These are phyloP conservation scores for Phytophthora syringae DNA, from an alignment of 352 stramenopile genomes.

Conservation along the genomic window DNA sequence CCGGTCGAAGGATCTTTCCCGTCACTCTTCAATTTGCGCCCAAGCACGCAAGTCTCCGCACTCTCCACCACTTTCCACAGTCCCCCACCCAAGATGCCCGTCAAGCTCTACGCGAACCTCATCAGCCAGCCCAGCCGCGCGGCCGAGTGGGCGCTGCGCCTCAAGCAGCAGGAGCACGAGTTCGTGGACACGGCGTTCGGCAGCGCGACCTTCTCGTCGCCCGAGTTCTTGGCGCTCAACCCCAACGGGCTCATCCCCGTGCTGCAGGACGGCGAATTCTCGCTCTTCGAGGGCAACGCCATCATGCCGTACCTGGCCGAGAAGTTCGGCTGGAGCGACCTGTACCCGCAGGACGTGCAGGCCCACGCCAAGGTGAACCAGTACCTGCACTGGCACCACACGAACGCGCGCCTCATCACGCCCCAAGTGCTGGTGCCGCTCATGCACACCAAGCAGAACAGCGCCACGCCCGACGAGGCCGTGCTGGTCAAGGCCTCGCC, in stretches of 20 bases:
- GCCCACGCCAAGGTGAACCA: conserved; percentile 66
- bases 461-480: conserved; percentile 18
- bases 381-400: too few species aligned
- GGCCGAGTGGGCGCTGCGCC: conserved; percentile 44
- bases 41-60: conserved; percentile 14
- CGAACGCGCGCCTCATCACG: conserved; percentile 54
- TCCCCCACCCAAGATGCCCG: conserved; percentile 23
- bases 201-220: conserved; percentile 33
- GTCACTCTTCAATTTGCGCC: conserved; percentile 26
- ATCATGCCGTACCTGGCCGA: conserved; percentile 63
- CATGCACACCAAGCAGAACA: conserved; percentile 30
- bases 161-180: conserved; percentile 48
- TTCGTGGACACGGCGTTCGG: conserved; percentile 33
- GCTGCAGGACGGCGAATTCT: too few species aligned
- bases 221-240: conserved; percentile 45
- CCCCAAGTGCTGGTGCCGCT: conserved; percentile 47
- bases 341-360: conserved; percentile 54
- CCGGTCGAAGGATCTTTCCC: background rate
- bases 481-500: conserved; percentile 21
- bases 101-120: conserved; percentile 52
- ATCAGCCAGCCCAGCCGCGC: conserved; percentile 46
- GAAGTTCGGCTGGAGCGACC: conserved; percentile 51
- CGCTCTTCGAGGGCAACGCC: conserved; percentile 52
- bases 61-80: too few species aligned
- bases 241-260: conserved; percentile 45